Percentiles rank a stretch among this genome's conserved stretches.
Evolutionary conservation across 768 basidiomycete genomes (phyloP).

Genomic region (Serpula lacrymans): DNA sequence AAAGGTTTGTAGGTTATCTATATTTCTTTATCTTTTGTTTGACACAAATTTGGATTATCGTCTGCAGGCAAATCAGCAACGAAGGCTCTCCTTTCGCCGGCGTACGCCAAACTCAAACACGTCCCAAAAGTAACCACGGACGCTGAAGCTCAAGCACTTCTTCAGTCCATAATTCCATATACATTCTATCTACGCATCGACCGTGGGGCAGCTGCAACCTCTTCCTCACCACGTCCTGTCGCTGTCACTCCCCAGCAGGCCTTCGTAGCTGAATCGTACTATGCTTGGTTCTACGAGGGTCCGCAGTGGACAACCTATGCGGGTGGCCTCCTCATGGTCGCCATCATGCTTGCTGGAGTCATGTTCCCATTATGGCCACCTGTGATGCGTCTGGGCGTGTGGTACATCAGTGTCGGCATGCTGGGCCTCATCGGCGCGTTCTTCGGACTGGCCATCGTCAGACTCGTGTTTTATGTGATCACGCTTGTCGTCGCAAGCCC

Average conservation of each 20-base stretch:
- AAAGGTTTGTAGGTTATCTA: slow-evolving; percentile 62
- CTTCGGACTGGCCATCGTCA: slow-evolving; percentile 85
- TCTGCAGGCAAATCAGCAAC: slow-evolving; percentile 83
- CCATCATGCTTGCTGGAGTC: slow-evolving; percentile 90
- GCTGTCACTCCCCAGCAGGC: slow-evolving; percentile 73
- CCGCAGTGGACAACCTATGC: slow-evolving; percentile 92
- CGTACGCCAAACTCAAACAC: slow-evolving; percentile 85
- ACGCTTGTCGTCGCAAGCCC: slow-evolving; percentile 83
- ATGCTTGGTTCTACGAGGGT: slow-evolving; percentile 96
- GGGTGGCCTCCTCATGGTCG: slow-evolving; percentile 88
- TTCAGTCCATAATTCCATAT: slow-evolving; percentile 70
- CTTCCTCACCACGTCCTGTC: slow-evolving; percentile 69
- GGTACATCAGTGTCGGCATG: slow-evolving; percentile 89
- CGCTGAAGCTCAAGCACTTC: slow-evolving; percentile 64
- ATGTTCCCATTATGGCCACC: slow-evolving; percentile 99
- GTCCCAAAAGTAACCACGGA: slow-evolving; percentile 72
- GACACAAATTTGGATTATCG: not conserved
- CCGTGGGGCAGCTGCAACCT: slow-evolving; percentile 50
- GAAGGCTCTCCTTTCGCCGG: slow-evolving; percentile 88
- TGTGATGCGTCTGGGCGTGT: slow-evolving; percentile 88
- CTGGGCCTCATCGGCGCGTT: slow-evolving; percentile 87
- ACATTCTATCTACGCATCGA: slow-evolving; percentile 94
- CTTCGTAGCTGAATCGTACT: slow-evolving; percentile 80
- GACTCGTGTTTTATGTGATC: slow-evolving; percentile 90
- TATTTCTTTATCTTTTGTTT: slow-evolving; percentile 1